Evolutionary conservation across 2,329 filamentous ascomycete species (phyloP).

Genomic region (Aspergillus caelatus): DNA sequence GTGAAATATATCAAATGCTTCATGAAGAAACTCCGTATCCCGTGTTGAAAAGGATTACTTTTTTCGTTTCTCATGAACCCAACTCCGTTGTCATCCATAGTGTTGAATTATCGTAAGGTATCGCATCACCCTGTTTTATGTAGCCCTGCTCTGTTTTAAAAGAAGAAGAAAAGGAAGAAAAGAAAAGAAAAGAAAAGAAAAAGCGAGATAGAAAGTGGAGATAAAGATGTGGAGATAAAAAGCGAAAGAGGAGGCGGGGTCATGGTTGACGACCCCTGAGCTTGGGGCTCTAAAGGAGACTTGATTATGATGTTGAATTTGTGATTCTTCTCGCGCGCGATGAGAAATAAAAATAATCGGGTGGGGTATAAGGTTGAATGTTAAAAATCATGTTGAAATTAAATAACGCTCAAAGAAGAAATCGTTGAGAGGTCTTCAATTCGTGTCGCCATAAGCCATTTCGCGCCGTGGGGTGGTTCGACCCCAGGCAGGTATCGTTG

Average conservation of each 20-base stretch:
- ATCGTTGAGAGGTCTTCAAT: conserved; percentile 46
- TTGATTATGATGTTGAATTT: conserved; percentile 24
- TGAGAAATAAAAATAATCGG: conserved; percentile 17
- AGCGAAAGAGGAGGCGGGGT: not conserved
- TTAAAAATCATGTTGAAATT: conserved; percentile 40
- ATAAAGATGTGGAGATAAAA: not conserved
- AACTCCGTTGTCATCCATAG: conserved; percentile 28
- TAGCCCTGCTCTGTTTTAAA: conserved; percentile 6
- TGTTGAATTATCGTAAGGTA: conserved; percentile 26
- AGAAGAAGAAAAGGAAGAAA: not conserved
- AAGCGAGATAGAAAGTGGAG: conserved; percentile 6
- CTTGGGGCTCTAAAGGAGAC: conserved; percentile 13
- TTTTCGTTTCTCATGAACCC: conserved; percentile 20
- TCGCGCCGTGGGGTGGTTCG: conserved; percentile 15
- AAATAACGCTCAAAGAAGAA: conserved; percentile 43
- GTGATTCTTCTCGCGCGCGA: conserved; percentile 14
- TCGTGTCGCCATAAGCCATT: conserved; percentile 43
- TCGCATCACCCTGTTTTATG: conserved; percentile 9
- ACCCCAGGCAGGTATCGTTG: conserved; percentile 35
- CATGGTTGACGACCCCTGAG: not conserved
- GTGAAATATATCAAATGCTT: conserved; percentile 12
- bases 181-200: conserved; percentile 10
- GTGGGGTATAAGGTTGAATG: conserved; percentile 39
- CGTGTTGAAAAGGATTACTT: conserved; percentile 33
- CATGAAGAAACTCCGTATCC: conserved; percentile 27